phyloP scores from a whole-genome alignment of 805 yeast species.

The Brettanomyces naardenensis region DNA sequence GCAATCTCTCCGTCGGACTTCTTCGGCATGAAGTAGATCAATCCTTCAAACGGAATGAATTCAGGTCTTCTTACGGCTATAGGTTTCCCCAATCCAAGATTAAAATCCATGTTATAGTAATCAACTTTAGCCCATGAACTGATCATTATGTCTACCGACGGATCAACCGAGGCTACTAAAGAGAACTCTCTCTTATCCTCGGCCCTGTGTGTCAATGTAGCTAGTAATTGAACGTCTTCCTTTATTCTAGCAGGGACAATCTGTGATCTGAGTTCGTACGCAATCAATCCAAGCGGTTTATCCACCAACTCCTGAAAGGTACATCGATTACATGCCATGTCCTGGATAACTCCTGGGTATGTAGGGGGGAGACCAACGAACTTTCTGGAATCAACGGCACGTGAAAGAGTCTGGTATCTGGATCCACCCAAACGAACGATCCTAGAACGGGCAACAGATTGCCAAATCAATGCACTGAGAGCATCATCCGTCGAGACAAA shows the following conservation, averaged over 20 bases:
- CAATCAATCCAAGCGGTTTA: background rate
- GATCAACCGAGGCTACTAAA: background rate
- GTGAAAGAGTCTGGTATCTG: background rate
- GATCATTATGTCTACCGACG: background rate
- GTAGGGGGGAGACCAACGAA: background rate
- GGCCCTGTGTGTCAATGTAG: background rate
- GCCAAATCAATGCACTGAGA: slow-evolving; percentile 1
- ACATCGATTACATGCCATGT: background rate
- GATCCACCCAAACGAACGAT: background rate
- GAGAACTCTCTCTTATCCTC: background rate
- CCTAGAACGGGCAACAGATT: background rate
- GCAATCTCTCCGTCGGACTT: background rate
- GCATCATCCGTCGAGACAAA: slow-evolving; percentile 2
- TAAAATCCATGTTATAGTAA: background rate
- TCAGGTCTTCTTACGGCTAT: slow-evolving; percentile 3
- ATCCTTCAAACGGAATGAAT: background rate
- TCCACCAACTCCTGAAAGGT: background rate
- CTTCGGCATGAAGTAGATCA: slow-evolving; percentile 1
- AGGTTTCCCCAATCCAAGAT: slow-evolving; percentile 1
- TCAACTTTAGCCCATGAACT: slow-evolving; percentile 1
- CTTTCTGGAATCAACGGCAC: slow-evolving; percentile 1
- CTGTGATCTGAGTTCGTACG: background rate
- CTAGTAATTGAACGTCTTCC: background rate
- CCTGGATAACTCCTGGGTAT: background rate
- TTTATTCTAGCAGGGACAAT: background rate